Evolutionary conservation across 176 grass and related monocot species (phyloP), one percentile per base, ranked within the genome.

Genomic region (Carex myosuroides): DNA sequence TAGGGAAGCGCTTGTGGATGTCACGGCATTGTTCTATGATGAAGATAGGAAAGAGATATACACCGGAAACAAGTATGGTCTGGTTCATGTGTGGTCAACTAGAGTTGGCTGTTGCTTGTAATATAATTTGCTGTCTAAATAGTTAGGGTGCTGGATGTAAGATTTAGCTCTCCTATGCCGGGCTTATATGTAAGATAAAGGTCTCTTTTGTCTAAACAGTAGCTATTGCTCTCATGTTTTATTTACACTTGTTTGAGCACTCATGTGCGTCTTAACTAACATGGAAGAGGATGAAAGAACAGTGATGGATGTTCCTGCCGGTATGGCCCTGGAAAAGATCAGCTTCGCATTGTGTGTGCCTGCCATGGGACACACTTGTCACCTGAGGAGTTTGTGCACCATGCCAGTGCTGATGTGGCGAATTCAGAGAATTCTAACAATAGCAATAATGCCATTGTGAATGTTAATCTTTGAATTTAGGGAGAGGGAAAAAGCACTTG

Each of bases 1-100:
- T 62, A 83, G 82, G 72, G 93, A 95, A 91, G 91, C 96, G 20
- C 90, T 99, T 9, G 96, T 93, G 88, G 93, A 99, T 3, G 93
- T 99, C 3, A 99, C 96, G 0, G 96, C 96, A 3, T 82, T 99
- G n/a, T 99, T 95, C 86, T 99, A 95, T 0, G 96, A 99, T 0
- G 96, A 99, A 83, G 96, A 95, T 53, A 95, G 93, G 87, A 95
- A 95, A 1, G 96, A 99, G 84, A 95, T 99, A 37, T 99, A 99
- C 66, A 99, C 96, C 0, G 96, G 96, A 82, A 99, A 99, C 83
- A 99, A 89, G 42, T 79, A 93, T 21, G 96, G 96, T 39, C 64
- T 99, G 67, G 92, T 99, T 44, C 96, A 99, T 88, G 96, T 99
- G 24, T 99, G 96, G 96, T 99, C 35, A 99, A 90, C 84, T 99